A percentile compares a stretch with the other conserved stretches of the same genome.
Evolutionary conservation across 805 yeast species (phyloP).

Genomic region (Ogataea ganodermae): DNA sequence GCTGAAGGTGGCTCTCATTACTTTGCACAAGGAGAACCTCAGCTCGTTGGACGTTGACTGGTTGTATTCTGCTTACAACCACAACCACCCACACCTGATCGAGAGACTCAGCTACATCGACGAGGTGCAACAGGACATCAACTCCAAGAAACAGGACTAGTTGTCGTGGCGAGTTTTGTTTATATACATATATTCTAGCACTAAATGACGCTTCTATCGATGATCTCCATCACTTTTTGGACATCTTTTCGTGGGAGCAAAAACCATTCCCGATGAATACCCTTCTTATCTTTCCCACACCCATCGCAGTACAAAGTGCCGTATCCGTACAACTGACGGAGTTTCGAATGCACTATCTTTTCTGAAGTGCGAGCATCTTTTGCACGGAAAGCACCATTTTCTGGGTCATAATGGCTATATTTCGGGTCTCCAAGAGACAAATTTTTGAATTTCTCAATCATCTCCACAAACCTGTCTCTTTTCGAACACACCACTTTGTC

Average conservation of each 20-base stretch:
- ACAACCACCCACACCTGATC: slow-evolving; percentile 88
- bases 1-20: slow-evolving; percentile 71
- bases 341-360: slow-evolving; percentile 40
- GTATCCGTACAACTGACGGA: slow-evolving; percentile 44
- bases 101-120: slow-evolving; percentile 85
- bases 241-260: slow-evolving; percentile 48
- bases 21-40: slow-evolving; percentile 77
- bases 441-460: slow-evolving; percentile 15
- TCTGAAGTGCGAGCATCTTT: slow-evolving; percentile 41
- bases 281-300: slow-evolving; percentile 33
- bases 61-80: slow-evolving; percentile 83
- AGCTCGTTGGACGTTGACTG: slow-evolving; percentile 87
- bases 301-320: slow-evolving; percentile 53
- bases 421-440: slow-evolving; percentile 7
- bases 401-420: slow-evolving; percentile 25
- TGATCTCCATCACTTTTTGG: slow-evolving; percentile 33
- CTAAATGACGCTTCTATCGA: slow-evolving; percentile 32
- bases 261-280: slow-evolving; percentile 57
- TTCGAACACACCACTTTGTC: slow-evolving; percentile 21
- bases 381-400: slow-evolving; percentile 39
- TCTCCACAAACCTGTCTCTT: slow-evolving; percentile 16
- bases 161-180: background rate
- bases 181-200: background rate
- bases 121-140: slow-evolving; percentile 23
- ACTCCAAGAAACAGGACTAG: slow-evolving; percentile 24